Conservation (phyloP, 2,329 filamentous ascomycete species). For the Epichloe aotearoae region DNA sequence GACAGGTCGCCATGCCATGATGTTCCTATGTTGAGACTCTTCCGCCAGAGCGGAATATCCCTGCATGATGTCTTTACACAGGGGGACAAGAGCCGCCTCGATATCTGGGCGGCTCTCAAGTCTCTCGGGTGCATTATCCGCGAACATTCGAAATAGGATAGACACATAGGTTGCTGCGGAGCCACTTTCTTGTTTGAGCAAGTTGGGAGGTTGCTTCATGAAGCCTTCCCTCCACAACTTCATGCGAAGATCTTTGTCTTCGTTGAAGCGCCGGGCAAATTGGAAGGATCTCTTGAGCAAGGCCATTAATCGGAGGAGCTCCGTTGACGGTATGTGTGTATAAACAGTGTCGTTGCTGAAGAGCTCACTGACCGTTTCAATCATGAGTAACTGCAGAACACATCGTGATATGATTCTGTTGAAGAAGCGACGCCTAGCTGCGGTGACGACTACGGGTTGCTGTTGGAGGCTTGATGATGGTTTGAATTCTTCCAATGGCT, state of each 20-base stretch:
- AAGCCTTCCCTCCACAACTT: slow-evolving; percentile 94
- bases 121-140: slow-evolving; percentile 73
- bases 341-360: slow-evolving; percentile 97
- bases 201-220: slow-evolving; percentile 97
- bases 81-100: slow-evolving; percentile 80
- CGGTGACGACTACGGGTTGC: slow-evolving; percentile 83
- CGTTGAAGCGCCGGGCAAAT: slow-evolving; percentile 95
- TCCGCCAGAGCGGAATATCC: slow-evolving; percentile 81
- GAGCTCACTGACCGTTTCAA: slow-evolving; percentile 96
- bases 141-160: slow-evolving; percentile 95
- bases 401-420: slow-evolving; percentile 99
- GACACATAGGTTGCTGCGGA: slow-evolving; percentile 89
- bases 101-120: slow-evolving; percentile 69
- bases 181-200: slow-evolving; percentile 92
- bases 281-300: slow-evolving; percentile 92
- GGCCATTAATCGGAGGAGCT: slow-evolving; percentile 84
- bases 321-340: slow-evolving; percentile 75
- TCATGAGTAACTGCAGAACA: slow-evolving; percentile 95
- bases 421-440: slow-evolving; percentile 87
- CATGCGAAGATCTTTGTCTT: slow-evolving; percentile 90
- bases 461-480: slow-evolving; percentile 65
- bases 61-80: slow-evolving; percentile 87
- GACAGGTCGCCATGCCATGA: slow-evolving; percentile 91
- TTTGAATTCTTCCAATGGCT: slow-evolving; percentile 71
- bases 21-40: slow-evolving; percentile 93